Percentiles rank a stretch among this genome's conserved stretches.
phyloP scores from a whole-genome alignment of 73 alveolate species.

The Effrenium voratum region DNA sequence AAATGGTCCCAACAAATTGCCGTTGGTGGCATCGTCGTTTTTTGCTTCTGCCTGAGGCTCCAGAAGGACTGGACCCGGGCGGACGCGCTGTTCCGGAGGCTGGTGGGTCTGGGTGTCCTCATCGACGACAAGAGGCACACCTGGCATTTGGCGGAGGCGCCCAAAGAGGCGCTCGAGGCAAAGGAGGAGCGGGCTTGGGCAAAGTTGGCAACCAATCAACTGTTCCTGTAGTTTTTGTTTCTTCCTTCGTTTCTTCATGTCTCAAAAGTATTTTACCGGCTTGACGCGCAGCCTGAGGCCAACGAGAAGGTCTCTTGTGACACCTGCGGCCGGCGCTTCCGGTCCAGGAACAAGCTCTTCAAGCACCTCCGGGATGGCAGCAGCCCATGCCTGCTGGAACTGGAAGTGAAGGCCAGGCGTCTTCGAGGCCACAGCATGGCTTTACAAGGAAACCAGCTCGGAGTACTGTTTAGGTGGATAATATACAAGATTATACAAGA shows the following conservation, averaged over 20 bases:
- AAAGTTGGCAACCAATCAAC: too few relatives aligned
- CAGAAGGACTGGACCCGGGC: constrained; percentile 14
- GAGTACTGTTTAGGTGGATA: too few relatives aligned
- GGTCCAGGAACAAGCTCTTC: constrained; percentile 39
- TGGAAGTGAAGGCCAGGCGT: not conserved
- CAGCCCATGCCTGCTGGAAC: constrained; percentile 25
- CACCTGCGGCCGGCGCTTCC: not conserved
- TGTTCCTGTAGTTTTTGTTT: too few relatives aligned
- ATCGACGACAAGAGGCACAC: constrained; percentile 27
- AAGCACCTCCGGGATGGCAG: constrained; percentile 23
- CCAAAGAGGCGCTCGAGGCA: not conserved
- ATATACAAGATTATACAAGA: too few relatives aligned
- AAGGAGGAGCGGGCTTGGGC: too few relatives aligned
- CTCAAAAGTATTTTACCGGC: too few relatives aligned
- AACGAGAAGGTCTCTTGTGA: constrained; percentile 2
- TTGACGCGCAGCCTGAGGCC: not conserved
- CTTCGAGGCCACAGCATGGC: not conserved
- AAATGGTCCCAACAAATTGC: too few relatives aligned
- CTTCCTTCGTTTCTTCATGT: too few relatives aligned
- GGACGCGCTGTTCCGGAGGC: constrained; percentile 6
- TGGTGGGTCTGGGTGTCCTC: constrained; percentile 40
- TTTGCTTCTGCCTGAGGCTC: too few relatives aligned
- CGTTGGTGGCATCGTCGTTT: too few relatives aligned
- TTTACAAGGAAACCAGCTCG: too few relatives aligned
- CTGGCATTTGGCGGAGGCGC: constrained; percentile 16